These are phyloP conservation scores for Penstemon newberryi DNA, from an alignment of 257 asterid genomes.

Conservation along the genomic window DNA sequence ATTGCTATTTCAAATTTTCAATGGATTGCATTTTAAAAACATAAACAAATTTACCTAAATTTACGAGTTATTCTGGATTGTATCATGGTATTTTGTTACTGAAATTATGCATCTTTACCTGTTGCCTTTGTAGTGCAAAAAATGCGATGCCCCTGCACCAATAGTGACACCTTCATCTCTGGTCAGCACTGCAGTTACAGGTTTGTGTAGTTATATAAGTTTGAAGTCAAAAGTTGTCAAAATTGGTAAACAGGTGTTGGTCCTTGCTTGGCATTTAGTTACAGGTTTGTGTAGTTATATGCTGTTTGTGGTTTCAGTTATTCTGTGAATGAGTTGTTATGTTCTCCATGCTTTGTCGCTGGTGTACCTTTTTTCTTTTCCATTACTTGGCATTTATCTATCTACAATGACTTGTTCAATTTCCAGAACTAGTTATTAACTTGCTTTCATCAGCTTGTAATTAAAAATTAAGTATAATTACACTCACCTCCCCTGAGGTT, in stretches of 20 bases:
- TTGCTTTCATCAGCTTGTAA: background rate
- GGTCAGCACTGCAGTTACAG: conserved; percentile 51
- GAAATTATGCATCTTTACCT: conserved; percentile 31
- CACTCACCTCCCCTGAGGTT: no score
- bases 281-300: background rate
- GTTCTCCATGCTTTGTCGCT: background rate
- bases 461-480: no score
- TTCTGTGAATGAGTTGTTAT: background rate
- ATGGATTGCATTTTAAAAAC: background rate
- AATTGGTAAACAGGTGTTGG: no score
- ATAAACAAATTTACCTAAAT: conserved; percentile 12
- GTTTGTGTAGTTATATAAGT: conserved; percentile 39
- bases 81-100: conserved; percentile 4
- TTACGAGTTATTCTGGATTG: conserved; percentile 6
- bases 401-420: conserved; percentile 9
- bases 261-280: no score
- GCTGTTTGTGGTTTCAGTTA: background rate
- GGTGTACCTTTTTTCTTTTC: conserved; percentile 8
- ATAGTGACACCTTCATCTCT: conserved; percentile 57
- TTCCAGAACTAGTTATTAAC: background rate
- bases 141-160: conserved; percentile 66
- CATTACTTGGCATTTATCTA: background rate
- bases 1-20: conserved; percentile 12
- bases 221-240: background rate
- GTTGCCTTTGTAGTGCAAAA: conserved; percentile 69